Conservation (phyloP, 495 filamentous ascomycete genomes). For the Penicillium arizonense region DNA sequence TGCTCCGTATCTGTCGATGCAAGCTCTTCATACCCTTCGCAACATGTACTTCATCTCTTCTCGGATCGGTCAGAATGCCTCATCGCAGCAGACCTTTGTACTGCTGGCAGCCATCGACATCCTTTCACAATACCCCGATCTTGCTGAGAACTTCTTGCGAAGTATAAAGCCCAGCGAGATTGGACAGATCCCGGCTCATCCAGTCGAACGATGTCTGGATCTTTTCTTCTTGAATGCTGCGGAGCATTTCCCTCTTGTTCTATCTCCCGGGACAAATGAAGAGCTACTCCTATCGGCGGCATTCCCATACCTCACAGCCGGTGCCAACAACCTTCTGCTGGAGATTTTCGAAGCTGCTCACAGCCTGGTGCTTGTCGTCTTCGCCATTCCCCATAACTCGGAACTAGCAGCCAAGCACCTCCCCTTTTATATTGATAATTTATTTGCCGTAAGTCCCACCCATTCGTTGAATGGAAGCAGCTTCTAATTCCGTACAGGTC, state of each 20-base stretch:
- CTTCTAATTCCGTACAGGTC: conserved; percentile 38
- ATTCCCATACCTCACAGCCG: conserved; percentile 71
- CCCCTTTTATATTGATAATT: conserved; percentile 81
- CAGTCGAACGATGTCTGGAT: conserved; percentile 75
- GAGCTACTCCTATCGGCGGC: conserved; percentile 72
- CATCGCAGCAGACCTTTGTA: conserved; percentile 81
- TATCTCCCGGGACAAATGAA: conserved; percentile 65
- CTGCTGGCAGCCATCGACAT: conserved; percentile 88
- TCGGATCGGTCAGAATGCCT: conserved; percentile 67
- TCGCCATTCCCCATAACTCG: conserved; percentile 76
- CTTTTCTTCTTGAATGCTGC: conserved; percentile 89
- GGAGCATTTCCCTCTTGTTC: conserved; percentile 77
- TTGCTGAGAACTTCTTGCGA: conserved; percentile 68
- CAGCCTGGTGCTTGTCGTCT: conserved; percentile 75
- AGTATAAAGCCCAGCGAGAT: conserved; percentile 57
- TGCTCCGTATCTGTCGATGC: conserved; percentile 70
- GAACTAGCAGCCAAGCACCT: conserved; percentile 68
- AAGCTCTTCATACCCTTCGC: conserved; percentile 75
- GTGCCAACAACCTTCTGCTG: conserved; percentile 58
- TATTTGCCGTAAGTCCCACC: conserved; percentile 60
- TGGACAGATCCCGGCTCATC: conserved; percentile 67
- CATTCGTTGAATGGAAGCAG: neutral
- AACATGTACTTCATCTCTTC: conserved; percentile 88
- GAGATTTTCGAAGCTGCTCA: conserved; percentile 93
- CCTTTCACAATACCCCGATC: conserved; percentile 67